Percentiles rank a stretch among this genome's conserved stretches.
phyloP scores from a whole-genome alignment of 1,139 yeast genomes.

The Protomyces lactucae-debilis region DNA sequence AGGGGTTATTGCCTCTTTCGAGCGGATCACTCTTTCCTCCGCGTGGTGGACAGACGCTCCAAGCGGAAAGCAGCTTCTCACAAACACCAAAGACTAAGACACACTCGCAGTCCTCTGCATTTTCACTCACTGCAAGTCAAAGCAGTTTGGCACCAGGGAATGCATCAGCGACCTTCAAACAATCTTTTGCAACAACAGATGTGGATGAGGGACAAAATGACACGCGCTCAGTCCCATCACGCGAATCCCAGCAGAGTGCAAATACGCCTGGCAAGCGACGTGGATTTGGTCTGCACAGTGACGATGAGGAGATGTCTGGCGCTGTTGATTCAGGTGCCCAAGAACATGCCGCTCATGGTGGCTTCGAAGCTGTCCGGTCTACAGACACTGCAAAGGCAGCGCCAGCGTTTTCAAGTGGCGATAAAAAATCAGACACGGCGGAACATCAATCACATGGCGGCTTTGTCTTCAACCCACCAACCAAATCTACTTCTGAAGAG shows the following conservation, averaged over 20 bases:
- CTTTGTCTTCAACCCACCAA: not conserved
- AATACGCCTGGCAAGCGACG: not conserved
- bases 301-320: not conserved
- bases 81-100: not conserved
- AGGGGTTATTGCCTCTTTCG: not conserved
- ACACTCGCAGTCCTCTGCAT: not conserved
- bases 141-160: not conserved
- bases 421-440: not conserved
- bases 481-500: not conserved
- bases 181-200: not conserved
- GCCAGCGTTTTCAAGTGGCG: not conserved
- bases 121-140: not conserved
- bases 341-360: not conserved
- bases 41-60: not conserved
- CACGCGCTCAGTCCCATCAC: not conserved
- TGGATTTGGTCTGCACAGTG: not conserved
- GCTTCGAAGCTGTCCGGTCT: not conserved
- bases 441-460: slow-evolving; percentile 7
- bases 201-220: not conserved
- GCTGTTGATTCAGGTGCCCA: not conserved
- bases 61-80: not conserved
- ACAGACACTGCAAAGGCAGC: not conserved
- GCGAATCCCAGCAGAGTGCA: not conserved
- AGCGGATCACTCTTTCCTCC: not conserved
- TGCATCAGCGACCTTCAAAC: not conserved